Percentiles rank a stretch among this genome's conserved stretches.
Evolutionary conservation across 1,139 yeast species (phyloP).

Genomic region (Wickerhamomyces sp.): DNA sequence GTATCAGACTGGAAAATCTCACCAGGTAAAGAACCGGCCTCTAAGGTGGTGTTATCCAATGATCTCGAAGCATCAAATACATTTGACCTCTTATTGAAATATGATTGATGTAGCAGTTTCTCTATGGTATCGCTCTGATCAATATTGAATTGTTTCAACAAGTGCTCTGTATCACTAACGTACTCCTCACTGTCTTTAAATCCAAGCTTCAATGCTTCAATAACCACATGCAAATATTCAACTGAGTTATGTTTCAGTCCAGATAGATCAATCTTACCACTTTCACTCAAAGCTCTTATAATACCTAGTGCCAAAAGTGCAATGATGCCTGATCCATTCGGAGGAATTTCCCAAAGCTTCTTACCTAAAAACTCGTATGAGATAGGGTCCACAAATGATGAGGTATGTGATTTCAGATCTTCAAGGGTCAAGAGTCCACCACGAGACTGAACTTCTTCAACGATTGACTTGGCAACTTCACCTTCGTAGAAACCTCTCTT

Average conservation of each 20-base stretch:
- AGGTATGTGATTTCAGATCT: conserved; percentile 52
- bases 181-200: conserved; percentile 76
- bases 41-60: conserved; percentile 38
- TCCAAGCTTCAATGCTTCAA: conserved; percentile 67
- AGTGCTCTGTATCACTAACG: conserved; percentile 53
- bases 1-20: conserved; percentile 68
- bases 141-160: conserved; percentile 23
- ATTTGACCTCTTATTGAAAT: conserved; percentile 46
- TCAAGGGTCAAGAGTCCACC: conserved; percentile 53
- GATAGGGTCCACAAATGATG: conserved; percentile 62
- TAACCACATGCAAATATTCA: conserved; percentile 63
- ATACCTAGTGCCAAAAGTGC: conserved; percentile 67
- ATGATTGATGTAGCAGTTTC: conserved; percentile 35
- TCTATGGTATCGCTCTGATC: conserved; percentile 19
- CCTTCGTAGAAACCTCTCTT: conserved; percentile 68
- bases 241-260: conserved; percentile 59
- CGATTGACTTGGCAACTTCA: conserved; percentile 58
- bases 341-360: conserved; percentile 71
- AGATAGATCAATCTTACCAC: conserved; percentile 40
- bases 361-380: conserved; percentile 42
- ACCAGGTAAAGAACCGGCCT: conserved; percentile 52
- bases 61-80: conserved; percentile 38
- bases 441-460: conserved; percentile 44
- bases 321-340: conserved; percentile 76
- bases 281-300: conserved; percentile 48